phyloP scores from a whole-genome alignment of 2,329 filamentous ascomycete species.

The Apiospora sp. region DNA sequence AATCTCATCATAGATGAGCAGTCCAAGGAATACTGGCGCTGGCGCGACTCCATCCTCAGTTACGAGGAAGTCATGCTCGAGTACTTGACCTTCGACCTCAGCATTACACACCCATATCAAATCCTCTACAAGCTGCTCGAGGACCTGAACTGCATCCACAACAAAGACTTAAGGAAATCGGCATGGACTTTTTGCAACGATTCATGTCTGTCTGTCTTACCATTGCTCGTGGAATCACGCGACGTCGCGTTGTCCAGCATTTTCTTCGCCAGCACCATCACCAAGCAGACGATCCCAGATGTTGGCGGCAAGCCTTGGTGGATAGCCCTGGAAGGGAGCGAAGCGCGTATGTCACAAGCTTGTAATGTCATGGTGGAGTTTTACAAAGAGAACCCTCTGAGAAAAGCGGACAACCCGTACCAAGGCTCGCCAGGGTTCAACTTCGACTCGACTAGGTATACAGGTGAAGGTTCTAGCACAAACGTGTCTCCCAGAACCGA shows the following conservation, averaged over 20 bases:
- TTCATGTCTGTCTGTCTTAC: slow-evolving; percentile 82
- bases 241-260: slow-evolving; percentile 87
- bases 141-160: slow-evolving; percentile 76
- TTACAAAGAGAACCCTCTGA: slow-evolving; percentile 69
- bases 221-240: slow-evolving; percentile 78
- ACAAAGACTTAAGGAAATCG: slow-evolving; percentile 82
- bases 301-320: slow-evolving; percentile 85
- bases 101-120: slow-evolving; percentile 87
- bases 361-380: slow-evolving; percentile 79
- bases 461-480: slow-evolving; percentile 57
- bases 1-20: slow-evolving; percentile 93
- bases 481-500: slow-evolving; percentile 58
- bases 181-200: slow-evolving; percentile 97
- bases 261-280: slow-evolving; percentile 84
- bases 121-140: slow-evolving; percentile 83
- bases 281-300: slow-evolving; percentile 78
- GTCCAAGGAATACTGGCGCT: slow-evolving; percentile 97
- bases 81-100: slow-evolving; percentile 90
- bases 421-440: slow-evolving; percentile 62
- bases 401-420: slow-evolving; percentile 62
- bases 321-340: slow-evolving; percentile 76
- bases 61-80: slow-evolving; percentile 95
- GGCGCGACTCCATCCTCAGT: slow-evolving; percentile 91
- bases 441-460: slow-evolving; percentile 61
- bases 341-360: slow-evolving; percentile 74